Evolutionary conservation across 495 filamentous ascomycete species (phyloP), one percentile per base, ranked within the genome.

Genomic region (Podospora bellae-mahoneyi): DNA sequence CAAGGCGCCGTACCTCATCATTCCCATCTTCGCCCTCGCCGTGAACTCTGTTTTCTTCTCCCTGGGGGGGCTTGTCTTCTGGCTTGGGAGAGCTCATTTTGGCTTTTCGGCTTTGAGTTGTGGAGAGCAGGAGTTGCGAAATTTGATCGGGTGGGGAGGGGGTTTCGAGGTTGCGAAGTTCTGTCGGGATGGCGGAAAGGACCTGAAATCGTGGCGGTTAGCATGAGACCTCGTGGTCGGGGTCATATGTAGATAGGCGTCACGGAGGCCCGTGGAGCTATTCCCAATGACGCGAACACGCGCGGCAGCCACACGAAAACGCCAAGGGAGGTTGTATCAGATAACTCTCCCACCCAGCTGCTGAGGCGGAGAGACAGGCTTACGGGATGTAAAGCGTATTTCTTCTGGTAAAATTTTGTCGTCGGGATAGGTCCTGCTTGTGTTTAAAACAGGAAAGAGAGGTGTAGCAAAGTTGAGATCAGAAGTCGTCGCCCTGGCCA

Each of bases 1-100:
- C 18, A 58, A 19, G 55, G 55, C 18, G 54, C 18, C 39, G 23
- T 58, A 58, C 55, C 55, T 58, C 55, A 26, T 58, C 55, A 58
- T 58, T 58, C n/a, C 9, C 55, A 26, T 58, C 55, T 7, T 20
- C 55, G 3, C 55, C 55, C 5, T 58, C 55, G 55, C n/a, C 55
- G 18, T 58, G 55, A 58, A 20, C 55, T 26, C 55, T 19, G 6
- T 7, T 58, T 58, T 58, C 55, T 7, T 58, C 55, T 23, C 20
- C 20, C 20, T 23, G 20, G 55, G 1, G 55, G 18, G 55, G 55
- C 23, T 58, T 58, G 9, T 58, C 55, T 26, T 58, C 55, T 58
- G n/a, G 55, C 23, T 58, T 4, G 4, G 55, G 55, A 4, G 55
- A 58, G 23, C 55, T 58, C 55, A 58, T 58, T 20, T 58, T 58